Base-by-base conservation (phyloP, 2,329 filamentous ascomycete genomes). In the Sporothrix sp. region DNA sequence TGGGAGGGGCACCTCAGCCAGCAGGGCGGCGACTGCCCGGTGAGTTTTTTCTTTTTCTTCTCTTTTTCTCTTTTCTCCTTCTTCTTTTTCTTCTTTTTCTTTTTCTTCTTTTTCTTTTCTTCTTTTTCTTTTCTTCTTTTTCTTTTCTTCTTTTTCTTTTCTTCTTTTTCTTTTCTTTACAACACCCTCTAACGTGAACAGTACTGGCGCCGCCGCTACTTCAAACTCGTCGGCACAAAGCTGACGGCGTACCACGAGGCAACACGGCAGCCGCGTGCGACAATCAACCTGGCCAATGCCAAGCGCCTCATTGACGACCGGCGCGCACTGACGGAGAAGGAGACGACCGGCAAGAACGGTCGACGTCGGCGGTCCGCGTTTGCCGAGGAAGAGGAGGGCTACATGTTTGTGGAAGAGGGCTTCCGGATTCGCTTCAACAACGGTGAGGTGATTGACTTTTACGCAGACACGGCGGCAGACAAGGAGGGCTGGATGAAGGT, bases 361-460 rank as follows among this genome's bases (percentile, higher is more conserved):
- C 83, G 81, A 59, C 85, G 93, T 38, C 85, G 93, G 51, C 89
- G 94, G 66, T 96, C 90, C 30, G 93, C 87, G 10, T 98, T 98
- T 66, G 90, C 91, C 1, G 93, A 97, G 67, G 93, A 98, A 58
- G 93, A 98, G 68, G 93, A 98, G 65, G 93, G 93, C 37, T 98
- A 98, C 73, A 95, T 96, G 86, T 98, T 98, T 65, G 91, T 98
- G 48, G 93, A 98, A 66, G 93, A 98, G 65, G 93, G 93, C 3
- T 98, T 98, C 83, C 87, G 93, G 36, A 95, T 98, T 65, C 88
- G 91, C 52, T 98, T 98, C 69, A 94, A 87, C 65, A 98, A 98
- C 62, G 93, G 93, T 55, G 93, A 98, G 69, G 82, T 95, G 56
- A 98, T 98, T 63, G 91, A 97, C 72, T 97, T 97, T 66, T 97